Base-by-base conservation (phyloP, 192 early-diverging fungal genomes). In the Dissophora ornata region DNA sequence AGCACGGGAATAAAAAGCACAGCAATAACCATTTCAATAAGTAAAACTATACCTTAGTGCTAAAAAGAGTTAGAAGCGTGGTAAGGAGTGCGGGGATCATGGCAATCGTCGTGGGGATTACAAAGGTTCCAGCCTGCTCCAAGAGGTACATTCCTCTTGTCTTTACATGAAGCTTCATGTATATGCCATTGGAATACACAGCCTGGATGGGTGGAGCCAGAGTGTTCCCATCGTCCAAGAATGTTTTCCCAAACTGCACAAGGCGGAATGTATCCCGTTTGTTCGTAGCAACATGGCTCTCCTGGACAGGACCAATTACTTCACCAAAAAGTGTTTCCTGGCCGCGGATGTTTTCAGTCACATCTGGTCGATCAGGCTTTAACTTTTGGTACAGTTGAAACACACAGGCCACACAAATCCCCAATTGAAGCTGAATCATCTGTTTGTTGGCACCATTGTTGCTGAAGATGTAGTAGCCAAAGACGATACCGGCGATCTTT, bases 361-460 rank as follows among this genome's bases (percentile, higher is more conserved):
- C 59, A 19, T 68, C 66, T 13, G 66, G 56, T 16, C 66, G 19
- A 25, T 68, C 56, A 10, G 66, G 34, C 19, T 58, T 68, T 1
- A 68, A 11, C 16, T 56, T 48, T 68, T 44, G 66, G 4, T 68
- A n/a, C n/a, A n/a, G n/a, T n/a, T n/a, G n/a, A n/a, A n/a, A n/a
- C n/a, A n/a, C n/a, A n/a, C n/a, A n/a, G n/a, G n/a, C n/a, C n/a
- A n/a, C n/a, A n/a, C n/a, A n/a, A n/a, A n/a, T n/a, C n/a, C n/a
- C n/a, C n/a, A n/a, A n/a, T n/a, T n/a, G n/a, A n/a, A n/a, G n/a
- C n/a, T n/a, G n/a, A n/a, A n/a, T n/a, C n/a, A n/a, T n/a, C n/a
- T n/a, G n/a, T n/a, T n/a, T n/a, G n/a, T n/a, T n/a, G n/a, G n/a
- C n/a, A n/a, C n/a, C n/a, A n/a, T n/a, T n/a, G n/a, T n/a, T n/a